Evolutionary conservation across 495 filamentous ascomycete genomes (phyloP).

Genomic region (Daldinia decipiens): DNA sequence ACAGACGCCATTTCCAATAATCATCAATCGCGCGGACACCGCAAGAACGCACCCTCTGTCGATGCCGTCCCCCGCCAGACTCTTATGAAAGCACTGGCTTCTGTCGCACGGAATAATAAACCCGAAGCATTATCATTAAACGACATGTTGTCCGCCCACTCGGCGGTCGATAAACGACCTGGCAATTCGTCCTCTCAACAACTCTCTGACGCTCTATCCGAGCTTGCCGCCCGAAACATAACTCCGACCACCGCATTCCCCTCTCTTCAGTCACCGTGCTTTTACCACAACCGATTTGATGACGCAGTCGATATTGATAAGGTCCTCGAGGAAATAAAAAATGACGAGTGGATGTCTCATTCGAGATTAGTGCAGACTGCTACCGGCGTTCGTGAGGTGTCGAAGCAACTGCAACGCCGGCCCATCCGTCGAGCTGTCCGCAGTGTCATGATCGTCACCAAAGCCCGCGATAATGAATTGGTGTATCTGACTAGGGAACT

Average conservation of each 20-base stretch:
- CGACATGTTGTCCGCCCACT: conserved; percentile 60
- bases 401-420: conserved; percentile 87
- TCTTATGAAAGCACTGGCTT: conserved; percentile 87
- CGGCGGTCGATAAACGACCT: conserved; percentile 56
- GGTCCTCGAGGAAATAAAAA: conserved; percentile 92
- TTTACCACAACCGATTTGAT: conserved; percentile 96
- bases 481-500: conserved; percentile 87
- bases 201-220: conserved; percentile 72
- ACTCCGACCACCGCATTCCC: conserved; percentile 72
- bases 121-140: conserved; percentile 65
- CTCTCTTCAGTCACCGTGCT: conserved; percentile 87
- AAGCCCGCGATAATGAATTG: conserved; percentile 89
- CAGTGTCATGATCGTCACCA: conserved; percentile 96
- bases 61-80: conserved; percentile 84
- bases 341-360: conserved; percentile 91
- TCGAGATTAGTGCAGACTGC: conserved; percentile 94
- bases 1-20: conserved; percentile 21
- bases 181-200: conserved; percentile 65
- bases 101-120: conserved; percentile 70
- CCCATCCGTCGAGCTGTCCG: conserved; percentile 88
- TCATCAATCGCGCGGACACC: conserved; percentile 60
- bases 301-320: conserved; percentile 94
- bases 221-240: conserved; percentile 61
- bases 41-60: conserved; percentile 71
- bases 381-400: conserved; percentile 91